Percentiles rank a stretch among this genome's conserved stretches.
phyloP scores from a whole-genome alignment of 106 monocot genomes.

The Agapanthus africanus region DNA sequence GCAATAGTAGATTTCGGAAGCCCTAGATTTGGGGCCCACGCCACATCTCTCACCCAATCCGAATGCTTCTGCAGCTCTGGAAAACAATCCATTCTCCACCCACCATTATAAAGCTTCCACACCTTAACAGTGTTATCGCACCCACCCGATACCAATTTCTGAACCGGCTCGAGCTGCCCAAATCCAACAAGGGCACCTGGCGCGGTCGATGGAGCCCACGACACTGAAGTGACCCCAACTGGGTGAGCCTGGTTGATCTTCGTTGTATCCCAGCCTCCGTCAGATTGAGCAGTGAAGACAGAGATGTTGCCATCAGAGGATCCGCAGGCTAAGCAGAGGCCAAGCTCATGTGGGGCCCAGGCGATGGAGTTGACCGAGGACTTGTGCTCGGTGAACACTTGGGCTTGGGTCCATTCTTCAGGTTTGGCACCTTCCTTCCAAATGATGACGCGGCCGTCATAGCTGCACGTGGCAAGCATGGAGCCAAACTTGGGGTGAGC shows the following conservation, averaged over 20 bases:
- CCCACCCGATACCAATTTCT: slow-evolving; percentile 22
- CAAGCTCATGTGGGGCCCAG: slow-evolving; percentile 27
- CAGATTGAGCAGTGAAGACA: slow-evolving; percentile 16
- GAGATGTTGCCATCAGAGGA: slow-evolving; percentile 28
- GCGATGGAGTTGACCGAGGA: slow-evolving; percentile 28
- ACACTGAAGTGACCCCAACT: slow-evolving; percentile 26
- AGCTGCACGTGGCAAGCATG: slow-evolving; percentile 23
- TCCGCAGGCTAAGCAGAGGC: slow-evolving; percentile 21
- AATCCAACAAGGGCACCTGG: slow-evolving; percentile 19
- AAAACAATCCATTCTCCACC: slow-evolving; percentile 28
- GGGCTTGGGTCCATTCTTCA: slow-evolving; percentile 21
- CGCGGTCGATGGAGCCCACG: slow-evolving; percentile 21
- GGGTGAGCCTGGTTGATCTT: slow-evolving; percentile 29
- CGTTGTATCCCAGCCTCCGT: slow-evolving; percentile 23
- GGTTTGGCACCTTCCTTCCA: slow-evolving; percentile 31
- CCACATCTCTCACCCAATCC: slow-evolving; percentile 32
- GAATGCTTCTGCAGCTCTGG: slow-evolving; percentile 25
- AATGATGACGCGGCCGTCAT: slow-evolving; percentile 22
- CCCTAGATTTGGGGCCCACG: slow-evolving; percentile 27
- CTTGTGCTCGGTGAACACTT: slow-evolving; percentile 23
- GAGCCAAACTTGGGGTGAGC: slow-evolving; percentile 29
- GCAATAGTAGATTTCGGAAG: slow-evolving; percentile 31
- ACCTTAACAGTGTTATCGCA: slow-evolving; percentile 30
- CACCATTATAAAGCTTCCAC: slow-evolving; percentile 24
- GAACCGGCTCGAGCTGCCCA: slow-evolving; percentile 13